Conservation (phyloP, 768 basidiomycete species). For the Pulveroboletus ravenelii region DNA sequence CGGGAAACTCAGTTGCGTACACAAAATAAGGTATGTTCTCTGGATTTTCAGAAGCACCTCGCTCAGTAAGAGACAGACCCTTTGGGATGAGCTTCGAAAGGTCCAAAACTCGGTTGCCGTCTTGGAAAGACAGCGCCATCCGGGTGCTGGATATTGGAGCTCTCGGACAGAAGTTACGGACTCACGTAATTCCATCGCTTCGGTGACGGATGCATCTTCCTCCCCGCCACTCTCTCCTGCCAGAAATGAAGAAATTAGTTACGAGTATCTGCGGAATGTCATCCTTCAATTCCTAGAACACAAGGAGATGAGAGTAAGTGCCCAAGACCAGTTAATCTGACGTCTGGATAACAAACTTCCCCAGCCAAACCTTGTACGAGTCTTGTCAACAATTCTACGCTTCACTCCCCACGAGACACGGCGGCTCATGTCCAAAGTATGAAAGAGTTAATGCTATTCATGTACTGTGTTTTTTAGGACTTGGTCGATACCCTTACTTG, state of each 20-base stretch:
- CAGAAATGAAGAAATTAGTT: conserved; percentile 80
- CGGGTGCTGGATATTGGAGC: conserved; percentile 92
- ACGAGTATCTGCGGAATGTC: conserved; percentile 94
- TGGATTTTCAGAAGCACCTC: not conserved
- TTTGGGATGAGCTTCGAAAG: conserved; percentile 93
- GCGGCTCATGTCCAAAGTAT: conserved; percentile 83
- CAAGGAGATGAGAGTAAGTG: conserved; percentile 92
- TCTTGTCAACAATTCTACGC: conserved; percentile 85
- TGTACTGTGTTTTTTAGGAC: not conserved
- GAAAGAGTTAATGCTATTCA: conserved; percentile 12
- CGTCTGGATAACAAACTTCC: conserved; percentile 5
- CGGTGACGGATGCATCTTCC: conserved; percentile 39
- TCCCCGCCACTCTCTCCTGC: conserved; percentile 26
- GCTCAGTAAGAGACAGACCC: conserved; percentile 47
- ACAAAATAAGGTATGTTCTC: conserved; percentile 68
- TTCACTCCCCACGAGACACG: conserved; percentile 96
- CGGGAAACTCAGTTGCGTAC: conserved; percentile 66
- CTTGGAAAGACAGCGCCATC: conserved; percentile 85
- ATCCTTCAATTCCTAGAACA: conserved; percentile 97
- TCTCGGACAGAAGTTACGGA: conserved; percentile 36
- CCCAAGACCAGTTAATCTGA: not conserved
- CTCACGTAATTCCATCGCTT: conserved; percentile 37
- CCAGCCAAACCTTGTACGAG: conserved; percentile 85
- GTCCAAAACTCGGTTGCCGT: conserved; percentile 90
- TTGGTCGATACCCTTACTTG: conserved; percentile 1